phyloP scores from a whole-genome alignment of 2,329 filamentous ascomycete genomes.

The Phialemoniopsis sp. region DNA sequence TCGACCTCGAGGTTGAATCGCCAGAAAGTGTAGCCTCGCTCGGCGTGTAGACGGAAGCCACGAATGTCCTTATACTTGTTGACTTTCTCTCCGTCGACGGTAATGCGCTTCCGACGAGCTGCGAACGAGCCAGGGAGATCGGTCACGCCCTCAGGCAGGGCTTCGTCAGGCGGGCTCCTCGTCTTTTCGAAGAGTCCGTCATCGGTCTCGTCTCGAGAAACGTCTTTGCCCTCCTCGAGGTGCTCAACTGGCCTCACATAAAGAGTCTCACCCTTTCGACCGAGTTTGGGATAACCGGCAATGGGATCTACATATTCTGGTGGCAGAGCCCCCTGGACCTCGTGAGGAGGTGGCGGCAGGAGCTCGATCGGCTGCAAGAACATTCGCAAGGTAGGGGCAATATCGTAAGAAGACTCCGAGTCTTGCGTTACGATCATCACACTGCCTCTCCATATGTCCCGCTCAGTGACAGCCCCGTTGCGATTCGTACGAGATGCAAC shows the following conservation, averaged over 20 bases:
- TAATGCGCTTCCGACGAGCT: slow-evolving; percentile 45
- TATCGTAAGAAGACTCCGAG: slow-evolving; percentile 74
- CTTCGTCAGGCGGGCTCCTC: slow-evolving; percentile 46
- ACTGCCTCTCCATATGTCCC: slow-evolving; percentile 87
- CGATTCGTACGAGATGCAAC: slow-evolving; percentile 30
- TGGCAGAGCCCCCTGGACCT: slow-evolving; percentile 62
- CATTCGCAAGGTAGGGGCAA: slow-evolving; percentile 72
- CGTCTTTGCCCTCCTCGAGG: slow-evolving; percentile 70
- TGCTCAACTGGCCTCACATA: slow-evolving; percentile 90
- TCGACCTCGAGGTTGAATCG: slow-evolving; percentile 94
- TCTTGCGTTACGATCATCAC: slow-evolving; percentile 95
- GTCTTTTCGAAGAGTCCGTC: slow-evolving; percentile 76
- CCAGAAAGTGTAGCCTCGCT: slow-evolving; percentile 92
- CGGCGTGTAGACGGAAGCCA: slow-evolving; percentile 77
- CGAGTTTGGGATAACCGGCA: slow-evolving; percentile 81
- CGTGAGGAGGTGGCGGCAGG: slow-evolving; percentile 70
- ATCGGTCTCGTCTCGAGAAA: slow-evolving; percentile 76
- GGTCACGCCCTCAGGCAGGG: slow-evolving; percentile 30
- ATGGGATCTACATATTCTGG: slow-evolving; percentile 87
- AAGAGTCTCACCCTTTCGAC: slow-evolving; percentile 77
- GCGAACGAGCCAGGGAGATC: slow-evolving; percentile 51
- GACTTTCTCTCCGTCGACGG: slow-evolving; percentile 72
- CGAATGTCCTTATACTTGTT: slow-evolving; percentile 80
- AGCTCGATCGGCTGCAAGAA: slow-evolving; percentile 86
- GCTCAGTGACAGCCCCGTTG: slow-evolving; percentile 37